Percentiles rank a stretch among this genome's conserved stretches.
Conservation (phyloP, 306 rosid genomes). For the Arachis hypogaea region DNA sequence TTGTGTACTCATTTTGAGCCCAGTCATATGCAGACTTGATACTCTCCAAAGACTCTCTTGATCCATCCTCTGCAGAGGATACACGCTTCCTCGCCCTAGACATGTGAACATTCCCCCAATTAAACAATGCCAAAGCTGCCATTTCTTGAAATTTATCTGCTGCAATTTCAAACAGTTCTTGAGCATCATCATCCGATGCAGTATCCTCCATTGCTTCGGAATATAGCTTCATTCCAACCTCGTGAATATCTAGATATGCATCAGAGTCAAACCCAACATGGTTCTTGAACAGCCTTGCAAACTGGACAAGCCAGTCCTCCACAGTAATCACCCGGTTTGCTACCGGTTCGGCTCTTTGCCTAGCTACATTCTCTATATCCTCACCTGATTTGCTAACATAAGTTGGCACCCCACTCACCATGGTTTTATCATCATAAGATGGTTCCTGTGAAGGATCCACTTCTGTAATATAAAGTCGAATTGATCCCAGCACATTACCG, state of each 20-base stretch:
- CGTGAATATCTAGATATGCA: slow-evolving; percentile 83
- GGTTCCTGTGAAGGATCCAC: slow-evolving; percentile 70
- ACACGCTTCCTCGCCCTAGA: slow-evolving; percentile 76
- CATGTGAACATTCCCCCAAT: slow-evolving; percentile 94
- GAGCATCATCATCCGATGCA: slow-evolving; percentile 69
- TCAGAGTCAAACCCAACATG: slow-evolving; percentile 95
- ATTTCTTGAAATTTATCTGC: slow-evolving; percentile 90
- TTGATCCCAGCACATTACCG: slow-evolving; percentile 55
- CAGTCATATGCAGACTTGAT: slow-evolving; percentile 67
- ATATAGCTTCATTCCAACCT: slow-evolving; percentile 82
- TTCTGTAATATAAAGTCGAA: slow-evolving; percentile 64
- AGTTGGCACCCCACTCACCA: slow-evolving; percentile 35
- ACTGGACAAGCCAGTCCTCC: slow-evolving; percentile 94
- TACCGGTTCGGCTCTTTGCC: slow-evolving; percentile 41
- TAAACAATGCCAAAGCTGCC: slow-evolving; percentile 87
- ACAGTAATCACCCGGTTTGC: slow-evolving; percentile 44
- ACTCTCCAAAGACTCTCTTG: slow-evolving; percentile 56
- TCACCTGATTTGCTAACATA: slow-evolving; percentile 29
- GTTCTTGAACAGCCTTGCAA: slow-evolving; percentile 92
- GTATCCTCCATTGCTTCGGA: slow-evolving; percentile 87
- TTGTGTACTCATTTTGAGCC: slow-evolving; percentile 75
- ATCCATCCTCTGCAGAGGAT: slow-evolving; percentile 57
- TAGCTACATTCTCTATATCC: slow-evolving; percentile 48
- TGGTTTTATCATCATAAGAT: slow-evolving; percentile 54
- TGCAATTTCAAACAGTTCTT: slow-evolving; percentile 79